A percentile compares a stretch with the other conserved stretches of the same genome.
phyloP scores from a whole-genome alignment of 441 rosid genomes.

The Jatropha podagrica region DNA sequence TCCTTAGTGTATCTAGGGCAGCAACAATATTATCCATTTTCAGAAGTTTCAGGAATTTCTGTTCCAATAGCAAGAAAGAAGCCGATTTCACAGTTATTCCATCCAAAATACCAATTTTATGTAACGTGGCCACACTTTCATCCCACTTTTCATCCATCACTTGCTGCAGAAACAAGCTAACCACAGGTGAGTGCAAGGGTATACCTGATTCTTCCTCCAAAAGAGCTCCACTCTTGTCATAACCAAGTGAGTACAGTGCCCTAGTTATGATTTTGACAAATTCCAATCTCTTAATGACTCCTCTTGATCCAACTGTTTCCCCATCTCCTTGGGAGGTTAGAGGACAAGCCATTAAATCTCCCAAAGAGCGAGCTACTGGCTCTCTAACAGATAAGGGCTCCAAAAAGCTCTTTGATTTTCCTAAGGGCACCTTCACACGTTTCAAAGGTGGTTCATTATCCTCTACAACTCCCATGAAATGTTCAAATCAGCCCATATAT shows the following conservation, averaged over 20 bases:
- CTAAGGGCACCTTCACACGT: conserved; percentile 53
- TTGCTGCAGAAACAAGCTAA: conserved; percentile 45
- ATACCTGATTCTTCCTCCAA: conserved; percentile 76
- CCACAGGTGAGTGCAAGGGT: conserved; percentile 46
- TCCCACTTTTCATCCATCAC: conserved; percentile 60
- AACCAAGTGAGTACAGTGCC: conserved; percentile 68
- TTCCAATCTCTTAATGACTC: conserved; percentile 60
- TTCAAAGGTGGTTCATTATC: conserved; percentile 75
- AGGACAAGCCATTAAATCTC: conserved; percentile 64
- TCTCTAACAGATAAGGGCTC: conserved; percentile 45
- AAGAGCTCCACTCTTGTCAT: conserved; percentile 53
- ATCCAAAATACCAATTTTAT: conserved; percentile 44
- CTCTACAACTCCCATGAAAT: conserved; percentile 82
- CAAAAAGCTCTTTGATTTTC: conserved; percentile 37
- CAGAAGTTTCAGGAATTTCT: conserved; percentile 58
- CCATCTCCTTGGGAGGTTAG: conserved; percentile 51
- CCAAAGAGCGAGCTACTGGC: conserved; percentile 39
- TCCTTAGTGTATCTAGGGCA: conserved; percentile 61
- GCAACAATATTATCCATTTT: conserved; percentile 44
- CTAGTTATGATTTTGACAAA: conserved; percentile 58
- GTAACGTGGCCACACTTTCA: conserved; percentile 46
- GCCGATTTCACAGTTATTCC: conserved; percentile 48
- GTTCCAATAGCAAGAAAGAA: conserved; percentile 62
- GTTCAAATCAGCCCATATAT: conserved; percentile 75
- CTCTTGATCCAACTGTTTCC: conserved; percentile 55